Base-by-base conservation (phyloP, 1,139 yeast genomes). In the Hansenula lynferdii region DNA sequence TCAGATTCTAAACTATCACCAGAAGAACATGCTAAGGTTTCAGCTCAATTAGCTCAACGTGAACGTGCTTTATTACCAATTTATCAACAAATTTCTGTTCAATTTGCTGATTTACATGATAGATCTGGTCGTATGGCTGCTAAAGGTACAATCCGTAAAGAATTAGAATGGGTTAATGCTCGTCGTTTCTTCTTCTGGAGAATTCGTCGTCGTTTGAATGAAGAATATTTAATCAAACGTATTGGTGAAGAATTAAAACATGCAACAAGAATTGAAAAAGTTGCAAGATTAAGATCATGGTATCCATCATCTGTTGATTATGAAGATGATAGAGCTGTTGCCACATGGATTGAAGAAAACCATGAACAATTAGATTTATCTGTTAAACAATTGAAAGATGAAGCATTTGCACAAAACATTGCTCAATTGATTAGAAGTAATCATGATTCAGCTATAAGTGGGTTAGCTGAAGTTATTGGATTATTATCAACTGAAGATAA, bases 161-260 rank as follows among this genome's bases (percentile, higher is more conserved):
- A 89, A 54, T 66, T 92, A 42, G 80, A 84, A 56, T 90, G 97
- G 97, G 65, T 65, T 34, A 75, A 89, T 40, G 78, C 97, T 25
- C 86, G 98, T 72, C 80, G 97, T 57, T 85, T 77, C 78, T 94
- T 92, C 80, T 92, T 87, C 92, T 92, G 98, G 98, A 82, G 99
- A 67, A 77, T 87, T 49, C 87, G 97, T 69, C 85, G 98, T 69
- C 86, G 97, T 67, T 72, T 94, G 65, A 83, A 85, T 61, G 97
- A 92, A 69, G 95, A 87, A 62, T 86, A 87, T 64, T 72, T 90
- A 57, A 70, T 87, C 62, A 80, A 77, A 62, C 75, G 85, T 57
- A 77, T 90, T 54, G 78, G 80, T 40, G 81, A 76, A 43, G 82
- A 79, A 47, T 62, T 84, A 43, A 73, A 80, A 40, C 58, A 65